These are phyloP conservation scores for Blepharisma undulans DNA, from an alignment of 169 alveolate genomes.

Conservation along the genomic window DNA sequence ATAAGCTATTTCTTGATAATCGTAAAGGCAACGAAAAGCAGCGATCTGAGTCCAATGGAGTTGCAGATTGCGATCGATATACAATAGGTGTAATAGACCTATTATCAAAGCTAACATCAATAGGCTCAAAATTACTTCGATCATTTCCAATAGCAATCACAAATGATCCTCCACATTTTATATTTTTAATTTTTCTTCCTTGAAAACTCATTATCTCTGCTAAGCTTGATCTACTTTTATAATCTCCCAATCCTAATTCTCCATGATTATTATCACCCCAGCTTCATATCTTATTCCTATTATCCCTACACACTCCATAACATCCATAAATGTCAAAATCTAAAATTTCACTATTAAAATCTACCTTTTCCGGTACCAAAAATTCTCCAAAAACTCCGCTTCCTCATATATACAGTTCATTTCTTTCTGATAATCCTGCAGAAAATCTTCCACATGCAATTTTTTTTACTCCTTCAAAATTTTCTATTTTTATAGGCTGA, in stretches of 20 bases:
- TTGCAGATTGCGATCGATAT: neutral
- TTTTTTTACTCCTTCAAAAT: slow-evolving; percentile 33
- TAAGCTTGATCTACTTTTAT: slow-evolving; percentile 36
- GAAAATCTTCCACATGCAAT: slow-evolving; percentile 52
- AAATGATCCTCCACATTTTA: slow-evolving; percentile 55
- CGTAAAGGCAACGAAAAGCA: neutral
- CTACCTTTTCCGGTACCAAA: slow-evolving; percentile 37
- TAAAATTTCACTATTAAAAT: neutral
- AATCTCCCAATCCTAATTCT: slow-evolving; percentile 64
- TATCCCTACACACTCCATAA: slow-evolving; percentile 45
- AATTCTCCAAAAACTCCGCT: slow-evolving; percentile 57
- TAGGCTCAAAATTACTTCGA: neutral
- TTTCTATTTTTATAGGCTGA: slow-evolving; percentile 4
- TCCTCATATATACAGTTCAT: slow-evolving; percentile 57
- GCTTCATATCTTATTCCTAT: slow-evolving; percentile 35
- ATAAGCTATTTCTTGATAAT: neutral
- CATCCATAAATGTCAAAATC: slow-evolving; percentile 43
- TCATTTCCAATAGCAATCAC: slow-evolving; percentile 51
- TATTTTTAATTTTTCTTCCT: slow-evolving; percentile 36
- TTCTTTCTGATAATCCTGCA: slow-evolving; percentile 47
- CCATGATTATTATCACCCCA: slow-evolving; percentile 59
- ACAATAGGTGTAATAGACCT: neutral
- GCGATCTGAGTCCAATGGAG: neutral
- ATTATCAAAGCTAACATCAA: neutral
- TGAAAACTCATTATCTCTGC: slow-evolving; percentile 34